Evolutionary conservation across 352 stramenopile genomes (phyloP), one percentile per base, ranked within the genome.

Genomic region (Paralagenidium karlingii): DNA sequence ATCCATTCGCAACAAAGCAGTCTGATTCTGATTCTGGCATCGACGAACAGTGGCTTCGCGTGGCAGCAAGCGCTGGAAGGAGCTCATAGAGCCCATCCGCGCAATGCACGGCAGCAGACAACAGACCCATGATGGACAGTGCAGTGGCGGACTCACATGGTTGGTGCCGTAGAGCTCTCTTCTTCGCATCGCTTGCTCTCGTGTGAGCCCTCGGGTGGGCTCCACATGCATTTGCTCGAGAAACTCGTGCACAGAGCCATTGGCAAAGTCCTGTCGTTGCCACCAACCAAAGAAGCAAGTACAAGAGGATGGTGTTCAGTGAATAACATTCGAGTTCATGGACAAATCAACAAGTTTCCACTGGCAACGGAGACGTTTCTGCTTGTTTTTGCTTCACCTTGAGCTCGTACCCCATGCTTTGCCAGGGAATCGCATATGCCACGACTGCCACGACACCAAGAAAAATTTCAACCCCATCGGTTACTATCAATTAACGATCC

Each of bases 101-200:
- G 94, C 75, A 24, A 98, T 83, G 59, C 89, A 97, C 7, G 92
- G 89, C 37, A 98, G 55, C 40, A 98, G 44, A 45, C 82, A 95
- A 52, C 92, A 98, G 13, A 96, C 53, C 89, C 87, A 97, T 27
- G 83, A 86, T 5, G 92, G 92, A 47, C 89, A 97, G 49, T 96
- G 78, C 3, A 96, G 68, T 1, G 92, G 92, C 25, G 85, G 82
- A 30, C 71, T 77, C 40, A 97, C 75, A 29, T 75, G 64, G 56
- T 98, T 98, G 26, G 86, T 61, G 21, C 82, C 85, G 56, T 83
- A 78, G 16, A 84, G 43, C 13, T 53, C 33, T 19, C 70, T 68
- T 2, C 76, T 63, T 30, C 63, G 60, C 58, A 86, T 82, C 28
- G 74, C 79, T 41, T 83, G 73, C 31, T 85, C 68, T 8, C 75